Evolutionary conservation across 2,329 filamentous ascomycete species (phyloP).

Genomic region (Rhinocladiella similis): DNA sequence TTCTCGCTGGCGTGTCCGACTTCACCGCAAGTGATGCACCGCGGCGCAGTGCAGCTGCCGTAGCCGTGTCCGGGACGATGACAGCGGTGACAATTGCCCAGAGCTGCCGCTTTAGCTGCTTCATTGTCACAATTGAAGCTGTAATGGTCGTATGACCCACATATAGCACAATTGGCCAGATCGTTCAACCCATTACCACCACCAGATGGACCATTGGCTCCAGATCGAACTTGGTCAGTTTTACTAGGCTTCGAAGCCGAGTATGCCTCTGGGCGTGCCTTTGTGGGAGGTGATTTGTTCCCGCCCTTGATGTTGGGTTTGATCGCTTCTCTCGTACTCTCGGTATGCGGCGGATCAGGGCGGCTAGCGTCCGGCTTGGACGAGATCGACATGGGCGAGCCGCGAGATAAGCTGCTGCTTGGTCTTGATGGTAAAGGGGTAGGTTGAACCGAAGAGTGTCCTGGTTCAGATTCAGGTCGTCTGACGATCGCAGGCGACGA

Average conservation of each 20-base stretch:
- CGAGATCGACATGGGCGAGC: constrained; percentile 33
- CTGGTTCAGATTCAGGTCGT: constrained; percentile 6
- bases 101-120: constrained; percentile 39
- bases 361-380: constrained; percentile 10
- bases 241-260: not conserved
- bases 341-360: constrained; percentile 5
- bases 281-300: not conserved
- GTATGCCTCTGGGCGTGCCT: not conserved
- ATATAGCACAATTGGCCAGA: constrained; percentile 43
- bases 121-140: constrained; percentile 47
- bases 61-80: constrained; percentile 40
- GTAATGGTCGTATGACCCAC: constrained; percentile 47
- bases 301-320: not conserved
- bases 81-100: constrained; percentile 46
- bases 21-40: constrained; percentile 46
- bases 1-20: constrained; percentile 40
- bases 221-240: not conserved
- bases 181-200: constrained; percentile 45
- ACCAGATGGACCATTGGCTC: constrained; percentile 41
- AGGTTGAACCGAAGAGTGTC: constrained; percentile 1
- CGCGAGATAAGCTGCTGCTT: constrained; percentile 30
- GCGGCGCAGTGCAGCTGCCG: constrained; percentile 39
- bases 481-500: not conserved
- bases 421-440: constrained; percentile 20
- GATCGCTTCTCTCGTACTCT: not conserved